These are phyloP conservation scores for Pythium aphanidermatum DNA, from an alignment of 352 stramenopile genomes.

Conservation along the genomic window DNA sequence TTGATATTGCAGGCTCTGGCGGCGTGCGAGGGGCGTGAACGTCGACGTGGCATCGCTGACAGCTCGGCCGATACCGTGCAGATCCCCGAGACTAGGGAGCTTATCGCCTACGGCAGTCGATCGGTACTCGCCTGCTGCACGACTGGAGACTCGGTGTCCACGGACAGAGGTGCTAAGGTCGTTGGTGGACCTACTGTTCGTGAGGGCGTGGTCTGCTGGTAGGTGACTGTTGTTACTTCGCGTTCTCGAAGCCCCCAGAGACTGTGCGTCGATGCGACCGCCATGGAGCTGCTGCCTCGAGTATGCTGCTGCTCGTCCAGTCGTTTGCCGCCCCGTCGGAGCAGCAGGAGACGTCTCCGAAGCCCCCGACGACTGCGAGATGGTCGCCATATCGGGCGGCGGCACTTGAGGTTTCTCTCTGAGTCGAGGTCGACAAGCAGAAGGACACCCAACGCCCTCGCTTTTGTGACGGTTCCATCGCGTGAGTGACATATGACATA, in stretches of 20 bases:
- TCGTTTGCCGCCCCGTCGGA: background rate
- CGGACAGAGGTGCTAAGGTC: too few relatives aligned
- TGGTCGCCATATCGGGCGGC: background rate
- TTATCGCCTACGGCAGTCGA: background rate
- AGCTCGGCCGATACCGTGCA: background rate
- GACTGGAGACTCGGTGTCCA: too few relatives aligned
- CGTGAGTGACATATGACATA: slow-evolving; percentile 10
- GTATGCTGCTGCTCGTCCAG: background rate
- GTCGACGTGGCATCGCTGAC: background rate
- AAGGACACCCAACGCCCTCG: too few relatives aligned
- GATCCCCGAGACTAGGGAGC: background rate
- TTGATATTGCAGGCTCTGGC: slow-evolving; percentile 12
- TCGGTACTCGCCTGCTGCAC: too few relatives aligned
- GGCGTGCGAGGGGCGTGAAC: slow-evolving; percentile 1
- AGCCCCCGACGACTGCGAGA: slow-evolving; percentile 3
- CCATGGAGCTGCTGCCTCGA: background rate
- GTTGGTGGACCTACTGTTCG: too few relatives aligned
- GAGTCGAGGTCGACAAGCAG: background rate
- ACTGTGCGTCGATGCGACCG: slow-evolving; percentile 1
- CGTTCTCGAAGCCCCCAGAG: background rate
- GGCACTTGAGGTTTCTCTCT: too few relatives aligned
- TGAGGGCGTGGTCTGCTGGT: too few relatives aligned
- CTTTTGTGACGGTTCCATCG: too few relatives aligned
- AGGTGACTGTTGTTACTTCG: background rate
- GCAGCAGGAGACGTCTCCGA: slow-evolving; percentile 3